Percentiles rank a stretch among this genome's conserved stretches.
These are phyloP conservation scores for Pichia sp. DNA, from an alignment of 1,139 yeast species.

Conservation along the genomic window DNA sequence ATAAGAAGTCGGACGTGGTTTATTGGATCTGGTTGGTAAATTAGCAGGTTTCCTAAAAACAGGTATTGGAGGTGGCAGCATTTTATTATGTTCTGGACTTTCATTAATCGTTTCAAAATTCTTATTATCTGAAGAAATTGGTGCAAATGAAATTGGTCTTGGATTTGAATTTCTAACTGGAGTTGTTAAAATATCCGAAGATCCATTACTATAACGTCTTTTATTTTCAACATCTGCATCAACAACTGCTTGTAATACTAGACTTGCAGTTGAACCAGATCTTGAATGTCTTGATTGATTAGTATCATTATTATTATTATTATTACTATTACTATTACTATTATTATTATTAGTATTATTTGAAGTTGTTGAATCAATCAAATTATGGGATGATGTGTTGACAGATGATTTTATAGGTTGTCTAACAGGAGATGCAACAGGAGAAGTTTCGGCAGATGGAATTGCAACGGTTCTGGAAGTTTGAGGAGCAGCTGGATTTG, in stretches of 20 bases:
- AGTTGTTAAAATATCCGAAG: conserved; percentile 12
- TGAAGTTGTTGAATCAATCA: not conserved
- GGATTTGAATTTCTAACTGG: conserved; percentile 13
- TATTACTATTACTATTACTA: not conserved
- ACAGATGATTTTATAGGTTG: conserved; percentile 1
- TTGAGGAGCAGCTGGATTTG: conserved; percentile 46
- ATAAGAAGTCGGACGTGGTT: conserved; percentile 76
- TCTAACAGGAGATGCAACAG: conserved; percentile 19
- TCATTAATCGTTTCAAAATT: conserved; percentile 28
- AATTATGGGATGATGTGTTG: not conserved
- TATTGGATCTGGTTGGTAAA: conserved; percentile 31
- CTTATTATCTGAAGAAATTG: conserved; percentile 12
- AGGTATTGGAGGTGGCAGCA: conserved; percentile 25
- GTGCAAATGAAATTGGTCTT: conserved; percentile 18
- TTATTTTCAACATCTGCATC: conserved; percentile 42
- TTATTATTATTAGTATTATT: not conserved
- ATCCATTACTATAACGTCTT: conserved; percentile 29
- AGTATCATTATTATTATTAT: not conserved
- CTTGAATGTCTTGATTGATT: conserved; percentile 24
- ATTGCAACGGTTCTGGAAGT: conserved; percentile 50
- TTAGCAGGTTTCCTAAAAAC: conserved; percentile 17
- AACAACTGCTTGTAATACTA: conserved; percentile 64
- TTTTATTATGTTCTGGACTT: conserved; percentile 23
- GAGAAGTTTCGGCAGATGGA: conserved; percentile 32
- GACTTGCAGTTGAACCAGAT: conserved; percentile 46